A percentile compares a stretch with the other conserved stretches of the same genome.
phyloP scores from a whole-genome alignment of 495 filamentous ascomycete genomes.

The Neurospora discreta region DNA sequence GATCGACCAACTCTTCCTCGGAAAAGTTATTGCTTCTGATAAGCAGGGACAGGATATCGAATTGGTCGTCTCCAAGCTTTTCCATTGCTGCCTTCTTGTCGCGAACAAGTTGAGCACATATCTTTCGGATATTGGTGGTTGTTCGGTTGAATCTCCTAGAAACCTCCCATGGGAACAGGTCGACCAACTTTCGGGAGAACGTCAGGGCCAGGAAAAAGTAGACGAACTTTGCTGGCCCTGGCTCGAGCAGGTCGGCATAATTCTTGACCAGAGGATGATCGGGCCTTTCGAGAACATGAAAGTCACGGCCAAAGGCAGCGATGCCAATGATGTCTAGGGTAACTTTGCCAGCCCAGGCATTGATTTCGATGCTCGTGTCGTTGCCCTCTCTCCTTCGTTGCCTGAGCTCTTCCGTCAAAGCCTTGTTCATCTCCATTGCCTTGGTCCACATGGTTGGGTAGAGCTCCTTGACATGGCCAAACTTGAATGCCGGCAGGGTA shows the following conservation, averaged over 20 bases:
- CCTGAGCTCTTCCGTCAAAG: conserved; percentile 19
- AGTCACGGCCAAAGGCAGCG: conserved; percentile 72
- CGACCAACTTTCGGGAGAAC: conserved; percentile 36
- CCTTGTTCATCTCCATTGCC: conserved; percentile 19
- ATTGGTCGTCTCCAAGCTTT: conserved; percentile 35
- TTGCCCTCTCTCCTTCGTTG: conserved; percentile 24
- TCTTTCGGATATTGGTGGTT: conserved; percentile 43
- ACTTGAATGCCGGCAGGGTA: conserved; percentile 73
- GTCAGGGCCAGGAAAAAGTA: conserved; percentile 33
- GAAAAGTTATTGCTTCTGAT: conserved; percentile 61
- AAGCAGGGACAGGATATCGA: conserved; percentile 74
- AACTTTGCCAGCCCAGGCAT: conserved; percentile 54
- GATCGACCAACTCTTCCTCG: conserved; percentile 69
- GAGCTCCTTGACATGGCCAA: conserved; percentile 74
- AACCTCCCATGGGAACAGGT: conserved; percentile 47
- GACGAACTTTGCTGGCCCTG: conserved; percentile 24
- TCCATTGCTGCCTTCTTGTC: conserved; percentile 51
- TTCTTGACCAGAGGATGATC: conserved; percentile 51
- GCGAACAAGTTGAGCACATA: conserved; percentile 52
- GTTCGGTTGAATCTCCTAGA: conserved; percentile 48
- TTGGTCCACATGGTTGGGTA: conserved; percentile 78
- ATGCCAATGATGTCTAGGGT: conserved; percentile 79
- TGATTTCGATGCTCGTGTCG: conserved; percentile 45
- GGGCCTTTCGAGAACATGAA: conserved; percentile 51
- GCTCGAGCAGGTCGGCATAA: conserved; percentile 48